Evolutionary conservation across 768 basidiomycete genomes (phyloP).

Genomic region (Lactifluus pinguis): DNA sequence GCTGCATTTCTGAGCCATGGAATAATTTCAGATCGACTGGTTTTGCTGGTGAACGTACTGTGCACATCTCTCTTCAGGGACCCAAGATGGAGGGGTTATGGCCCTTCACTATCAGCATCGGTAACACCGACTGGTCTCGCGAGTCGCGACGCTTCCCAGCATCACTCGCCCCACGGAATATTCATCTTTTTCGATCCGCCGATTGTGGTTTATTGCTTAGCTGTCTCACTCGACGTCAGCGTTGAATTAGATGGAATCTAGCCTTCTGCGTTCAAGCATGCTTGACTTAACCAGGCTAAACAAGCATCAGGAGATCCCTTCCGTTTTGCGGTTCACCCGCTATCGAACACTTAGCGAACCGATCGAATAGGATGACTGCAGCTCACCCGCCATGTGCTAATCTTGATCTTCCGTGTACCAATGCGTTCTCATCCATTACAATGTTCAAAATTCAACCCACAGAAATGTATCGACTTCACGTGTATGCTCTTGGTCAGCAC

Average conservation of each 20-base stretch:
- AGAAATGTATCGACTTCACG: not conserved
- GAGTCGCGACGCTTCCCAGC: not conserved
- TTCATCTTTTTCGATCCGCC: not conserved
- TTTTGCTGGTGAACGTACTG: no score
- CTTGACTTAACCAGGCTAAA: not conserved
- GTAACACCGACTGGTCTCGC: not conserved
- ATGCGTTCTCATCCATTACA: not conserved
- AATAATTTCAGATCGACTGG: no score
- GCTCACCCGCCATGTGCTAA: not conserved
- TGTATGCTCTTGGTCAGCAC: not conserved
- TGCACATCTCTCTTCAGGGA: no score
- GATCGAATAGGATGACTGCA: not conserved
- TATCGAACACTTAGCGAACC: not conserved
- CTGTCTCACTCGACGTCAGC: not conserved
- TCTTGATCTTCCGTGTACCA: not conserved
- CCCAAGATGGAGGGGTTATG: no score
- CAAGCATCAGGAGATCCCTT: not conserved
- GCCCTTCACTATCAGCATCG: no score
- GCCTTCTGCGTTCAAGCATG: not conserved
- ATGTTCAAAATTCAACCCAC: no score
- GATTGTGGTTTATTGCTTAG: not conserved
- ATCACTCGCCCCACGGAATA: not conserved
- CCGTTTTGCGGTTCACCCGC: not conserved
- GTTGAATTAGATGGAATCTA: not conserved
- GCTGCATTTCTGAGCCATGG: no score